Percentiles rank a stretch among this genome's conserved stretches.
Conservation (phyloP, 177 flowering plant species). For the Vitis hybrid region DNA sequence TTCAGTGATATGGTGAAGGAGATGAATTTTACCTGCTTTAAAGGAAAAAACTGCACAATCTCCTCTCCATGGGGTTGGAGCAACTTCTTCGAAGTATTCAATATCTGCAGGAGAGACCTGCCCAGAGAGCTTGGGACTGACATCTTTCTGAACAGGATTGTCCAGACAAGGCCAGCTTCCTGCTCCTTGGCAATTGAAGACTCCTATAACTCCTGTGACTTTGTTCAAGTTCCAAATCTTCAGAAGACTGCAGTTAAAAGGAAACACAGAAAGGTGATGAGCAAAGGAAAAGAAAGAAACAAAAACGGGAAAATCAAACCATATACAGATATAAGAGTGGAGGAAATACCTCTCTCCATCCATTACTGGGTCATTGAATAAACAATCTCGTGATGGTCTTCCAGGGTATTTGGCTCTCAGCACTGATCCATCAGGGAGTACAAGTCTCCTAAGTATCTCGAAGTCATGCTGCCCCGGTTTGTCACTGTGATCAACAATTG, state of each 20-base stretch:
- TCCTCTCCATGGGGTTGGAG: constrained; percentile 47
- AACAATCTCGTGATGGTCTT: constrained; percentile 67
- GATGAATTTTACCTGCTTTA: constrained; percentile 35
- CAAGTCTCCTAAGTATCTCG: constrained; percentile 59
- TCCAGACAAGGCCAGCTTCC: constrained; percentile 63
- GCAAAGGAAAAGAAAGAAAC: neutral
- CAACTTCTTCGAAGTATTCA: constrained; percentile 56
- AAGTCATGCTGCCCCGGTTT: constrained; percentile 76
- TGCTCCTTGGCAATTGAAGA: constrained; percentile 81
- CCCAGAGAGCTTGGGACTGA: constrained; percentile 27
- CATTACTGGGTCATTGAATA: constrained; percentile 64
- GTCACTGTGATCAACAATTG: constrained; percentile 41
- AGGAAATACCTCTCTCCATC: constrained; percentile 55
- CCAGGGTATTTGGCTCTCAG: constrained; percentile 71
- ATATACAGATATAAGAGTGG: neutral
- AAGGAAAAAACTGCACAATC: constrained; percentile 62
- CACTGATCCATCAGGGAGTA: constrained; percentile 72
- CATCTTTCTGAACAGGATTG: constrained; percentile 13
- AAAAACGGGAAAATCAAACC: neutral
- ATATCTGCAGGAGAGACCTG: constrained; percentile 58
- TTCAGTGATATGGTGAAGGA: neutral
- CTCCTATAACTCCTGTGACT: constrained; percentile 57
- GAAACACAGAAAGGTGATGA: constrained; percentile 2
- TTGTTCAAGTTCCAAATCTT: constrained; percentile 75
- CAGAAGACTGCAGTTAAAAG: constrained; percentile 38